Evolutionary conservation across 345 rosid genomes (phyloP).

Genomic region (Moringa oleifera): DNA sequence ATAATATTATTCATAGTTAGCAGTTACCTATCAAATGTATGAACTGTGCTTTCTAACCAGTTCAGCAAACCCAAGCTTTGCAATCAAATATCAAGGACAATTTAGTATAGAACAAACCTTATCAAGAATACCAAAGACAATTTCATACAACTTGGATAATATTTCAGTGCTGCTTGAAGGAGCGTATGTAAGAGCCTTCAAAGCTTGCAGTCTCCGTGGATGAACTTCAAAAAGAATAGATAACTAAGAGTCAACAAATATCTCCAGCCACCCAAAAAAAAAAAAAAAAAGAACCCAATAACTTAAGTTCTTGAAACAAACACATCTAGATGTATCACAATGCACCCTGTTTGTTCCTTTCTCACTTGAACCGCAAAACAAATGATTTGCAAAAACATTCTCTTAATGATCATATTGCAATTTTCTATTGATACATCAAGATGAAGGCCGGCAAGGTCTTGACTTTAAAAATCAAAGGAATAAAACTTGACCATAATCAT

Average conservation of each 20-base stretch:
- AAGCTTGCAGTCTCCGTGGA: slow-evolving; percentile 92
- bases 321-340: neutral
- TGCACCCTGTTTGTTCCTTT: too few species aligned
- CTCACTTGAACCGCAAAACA: too few species aligned
- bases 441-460: neutral
- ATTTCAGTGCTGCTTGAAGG: slow-evolving; percentile 79
- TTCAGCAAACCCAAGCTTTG: neutral
- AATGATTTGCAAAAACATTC: neutral
- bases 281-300: slow-evolving; percentile 7
- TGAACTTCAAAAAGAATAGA: slow-evolving; percentile 57
- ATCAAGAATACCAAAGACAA: slow-evolving; percentile 91
- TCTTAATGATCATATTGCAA: neutral
- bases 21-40: too few species aligned
- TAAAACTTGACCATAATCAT: neutral
- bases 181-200: slow-evolving; percentile 94
- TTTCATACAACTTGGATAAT: slow-evolving; percentile 75
- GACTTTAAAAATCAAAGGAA: neutral
- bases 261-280: slow-evolving; percentile 13
- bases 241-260: slow-evolving; percentile 23
- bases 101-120: slow-evolving; percentile 48
- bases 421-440: too few species aligned
- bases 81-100: slow-evolving; percentile 4
- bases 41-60: neutral
- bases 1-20: too few species aligned
- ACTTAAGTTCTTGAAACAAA: too few species aligned